Evolutionary conservation across 2,329 filamentous ascomycete genomes (phyloP), one percentile per base, ranked within the genome.

Genomic region (Achaetomium macrosporum): DNA sequence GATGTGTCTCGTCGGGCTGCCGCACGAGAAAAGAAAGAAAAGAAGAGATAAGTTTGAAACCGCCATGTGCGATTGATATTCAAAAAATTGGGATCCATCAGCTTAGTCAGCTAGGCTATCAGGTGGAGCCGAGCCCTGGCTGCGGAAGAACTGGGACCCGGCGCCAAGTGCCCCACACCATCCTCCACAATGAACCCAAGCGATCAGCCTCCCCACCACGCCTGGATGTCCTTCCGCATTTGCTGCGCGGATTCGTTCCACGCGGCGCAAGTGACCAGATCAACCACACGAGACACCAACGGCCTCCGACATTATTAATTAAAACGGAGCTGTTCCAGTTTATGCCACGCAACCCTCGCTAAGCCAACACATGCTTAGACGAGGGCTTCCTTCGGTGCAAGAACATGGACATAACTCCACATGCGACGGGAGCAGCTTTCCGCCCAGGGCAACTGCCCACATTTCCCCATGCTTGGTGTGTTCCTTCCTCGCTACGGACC

Each of bases 1-100:
- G 79, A 81, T 81, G 68, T 75, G 72, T 75, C 77, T 73, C 57
- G 44, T 44, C 15, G 37, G 73, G 79, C 83, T 75, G 85, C 87
- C 86, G 86, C 87, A 90, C 85, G 76, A 88, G 78, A 82, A 79
- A 78, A 73, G 74, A 76, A 80, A 81, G 73, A 67, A 70, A 65
- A 72, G n/a, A 33, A 13, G 13, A 15, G 33, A 2, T 5, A 29
- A 17, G 13, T 4, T 25, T 25, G 25, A 44, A 44, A 13, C 13
- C 5, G 3, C 8, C 33, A 16, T n/a, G 5, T 13, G 13, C 15
- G 7, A 15, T n/a, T 8, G 15, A n/a, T 37, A n/a, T 37, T 37
- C n/a, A n/a, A 9, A 8, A 9, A 7, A n/a, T 37, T 37, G n/a
- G 13, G 35, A 11, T 37, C 13, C 13, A 37, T n/a, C 35, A 2